Percentiles rank a stretch among this genome's conserved stretches.
These are phyloP conservation scores for Bruguiera parviflora DNA, from an alignment of 345 rosid genomes.

Conservation along the genomic window DNA sequence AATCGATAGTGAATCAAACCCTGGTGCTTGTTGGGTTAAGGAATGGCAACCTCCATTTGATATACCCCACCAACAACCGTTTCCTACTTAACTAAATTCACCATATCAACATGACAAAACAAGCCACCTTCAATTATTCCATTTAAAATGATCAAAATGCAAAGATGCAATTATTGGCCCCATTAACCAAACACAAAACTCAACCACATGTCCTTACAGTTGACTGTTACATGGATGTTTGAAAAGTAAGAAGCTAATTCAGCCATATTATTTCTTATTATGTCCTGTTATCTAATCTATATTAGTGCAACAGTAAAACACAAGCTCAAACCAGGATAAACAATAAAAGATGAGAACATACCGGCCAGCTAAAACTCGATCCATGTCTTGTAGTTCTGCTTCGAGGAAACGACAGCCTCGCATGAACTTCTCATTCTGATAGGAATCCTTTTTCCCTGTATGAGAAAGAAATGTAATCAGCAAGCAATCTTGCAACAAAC, in stretches of 20 bases:
- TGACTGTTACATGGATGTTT: background rate
- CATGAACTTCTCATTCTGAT: slow-evolving; percentile 81
- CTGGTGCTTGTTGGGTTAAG: slow-evolving; percentile 5
- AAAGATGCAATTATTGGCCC: slow-evolving; percentile 20
- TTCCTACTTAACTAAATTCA: slow-evolving; percentile 25
- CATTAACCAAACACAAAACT: slow-evolving; percentile 10
- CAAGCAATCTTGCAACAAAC: background rate
- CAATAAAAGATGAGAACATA: slow-evolving; percentile 27
- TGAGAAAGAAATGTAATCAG: slow-evolving; percentile 6
- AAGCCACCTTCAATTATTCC: slow-evolving; percentile 26
- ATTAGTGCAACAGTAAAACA: too few relatives aligned
- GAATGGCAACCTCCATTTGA: slow-evolving; percentile 31
- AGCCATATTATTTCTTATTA: too few relatives aligned
- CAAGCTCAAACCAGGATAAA: background rate
- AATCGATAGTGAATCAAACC: slow-evolving; percentile 11
- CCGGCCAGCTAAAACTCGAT: slow-evolving; percentile 82
- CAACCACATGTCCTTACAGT: slow-evolving; percentile 17
- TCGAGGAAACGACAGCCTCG: slow-evolving; percentile 89
- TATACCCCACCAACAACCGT: slow-evolving; percentile 27
- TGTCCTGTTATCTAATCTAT: too few relatives aligned
- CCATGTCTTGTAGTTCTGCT: slow-evolving; percentile 92
- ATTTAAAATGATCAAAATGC: slow-evolving; percentile 15
- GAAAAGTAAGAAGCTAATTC: background rate
- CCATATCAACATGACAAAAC: slow-evolving; percentile 23
- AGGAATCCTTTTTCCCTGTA: slow-evolving; percentile 71